Percentiles rank a stretch among this genome's conserved stretches.
phyloP scores from a whole-genome alignment of 2,329 filamentous ascomycete genomes.

The Capronia coronata region DNA sequence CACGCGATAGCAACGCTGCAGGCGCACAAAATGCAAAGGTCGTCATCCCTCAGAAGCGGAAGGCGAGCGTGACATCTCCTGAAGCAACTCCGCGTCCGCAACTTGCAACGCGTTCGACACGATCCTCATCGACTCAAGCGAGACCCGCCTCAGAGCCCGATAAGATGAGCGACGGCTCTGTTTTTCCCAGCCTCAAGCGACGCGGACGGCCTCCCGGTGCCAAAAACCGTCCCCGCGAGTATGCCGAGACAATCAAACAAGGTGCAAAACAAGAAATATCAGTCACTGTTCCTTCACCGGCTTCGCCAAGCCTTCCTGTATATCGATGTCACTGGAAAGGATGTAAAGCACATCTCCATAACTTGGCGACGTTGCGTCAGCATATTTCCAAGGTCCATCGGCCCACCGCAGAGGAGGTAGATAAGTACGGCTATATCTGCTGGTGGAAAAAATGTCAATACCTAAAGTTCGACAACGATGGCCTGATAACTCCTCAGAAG shows the following conservation, averaged over 20 bases:
- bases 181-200: slow-evolving; percentile 18
- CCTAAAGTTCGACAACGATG: slow-evolving; percentile 28
- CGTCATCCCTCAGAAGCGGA: slow-evolving; percentile 3
- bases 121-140: slow-evolving; percentile 10
- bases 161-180: slow-evolving; percentile 2
- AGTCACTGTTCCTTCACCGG: slow-evolving; percentile 7
- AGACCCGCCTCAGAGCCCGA: background rate
- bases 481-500: slow-evolving; percentile 22
- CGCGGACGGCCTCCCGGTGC: slow-evolving; percentile 32
- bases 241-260: slow-evolving; percentile 5
- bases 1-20: background rate
- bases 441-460: slow-evolving; percentile 33
- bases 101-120: slow-evolving; percentile 1
- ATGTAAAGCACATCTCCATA: slow-evolving; percentile 56
- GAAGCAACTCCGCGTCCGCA: background rate
- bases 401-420: slow-evolving; percentile 22
- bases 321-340: slow-evolving; percentile 54
- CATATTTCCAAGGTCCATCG: slow-evolving; percentile 54
- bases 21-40: background rate
- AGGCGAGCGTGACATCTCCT: slow-evolving; percentile 1
- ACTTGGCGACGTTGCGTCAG: slow-evolving; percentile 52
- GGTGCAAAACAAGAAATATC: slow-evolving; percentile 1
- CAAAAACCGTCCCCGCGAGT: slow-evolving; percentile 29
- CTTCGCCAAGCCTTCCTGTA: slow-evolving; percentile 13
- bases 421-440: slow-evolving; percentile 25